phyloP scores from a whole-genome alignment of 2,329 filamentous ascomycete genomes.

The Myrmaecium sp. region DNA sequence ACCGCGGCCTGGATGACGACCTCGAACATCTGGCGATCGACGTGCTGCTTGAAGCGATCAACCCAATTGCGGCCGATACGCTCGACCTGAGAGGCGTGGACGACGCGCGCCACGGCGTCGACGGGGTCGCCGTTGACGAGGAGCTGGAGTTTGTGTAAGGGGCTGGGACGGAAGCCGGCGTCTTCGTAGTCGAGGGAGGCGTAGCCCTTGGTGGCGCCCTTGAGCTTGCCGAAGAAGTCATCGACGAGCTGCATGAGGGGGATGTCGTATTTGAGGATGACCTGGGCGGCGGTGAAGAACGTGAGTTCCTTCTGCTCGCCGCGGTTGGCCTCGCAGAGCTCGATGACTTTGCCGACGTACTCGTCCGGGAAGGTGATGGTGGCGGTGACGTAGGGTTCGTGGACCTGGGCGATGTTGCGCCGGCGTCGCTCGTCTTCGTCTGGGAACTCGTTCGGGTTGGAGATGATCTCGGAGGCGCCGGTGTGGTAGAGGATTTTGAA shows the following conservation, averaged over 20 bases:
- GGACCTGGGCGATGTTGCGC: slow-evolving; percentile 39
- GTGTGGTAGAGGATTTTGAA: slow-evolving; percentile 69
- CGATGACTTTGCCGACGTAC: slow-evolving; percentile 85
- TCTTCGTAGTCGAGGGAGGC: slow-evolving; percentile 96
- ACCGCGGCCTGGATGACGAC: slow-evolving; percentile 85
- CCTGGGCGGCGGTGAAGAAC: slow-evolving; percentile 82
- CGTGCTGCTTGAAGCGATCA: slow-evolving; percentile 89
- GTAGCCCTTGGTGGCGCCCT: slow-evolving; percentile 86
- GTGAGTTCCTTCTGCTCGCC: slow-evolving; percentile 76
- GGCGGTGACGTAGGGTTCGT: slow-evolving; percentile 60
- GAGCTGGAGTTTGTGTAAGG: slow-evolving; percentile 76
- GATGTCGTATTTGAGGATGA: slow-evolving; percentile 84
- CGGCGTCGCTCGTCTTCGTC: slow-evolving; percentile 44
- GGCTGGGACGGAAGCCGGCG: slow-evolving; percentile 64
- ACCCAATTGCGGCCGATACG: slow-evolving; percentile 78
- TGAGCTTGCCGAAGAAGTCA: slow-evolving; percentile 93
- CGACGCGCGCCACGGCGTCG: slow-evolving; percentile 81
- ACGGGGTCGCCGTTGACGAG: slow-evolving; percentile 88
- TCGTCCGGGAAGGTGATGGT: slow-evolving; percentile 88
- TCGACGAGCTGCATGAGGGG: slow-evolving; percentile 84
- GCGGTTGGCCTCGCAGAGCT: slow-evolving; percentile 79
- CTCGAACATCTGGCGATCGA: slow-evolving; percentile 94
- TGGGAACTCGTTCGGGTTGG: slow-evolving; percentile 79
- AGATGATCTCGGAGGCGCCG: slow-evolving; percentile 61
- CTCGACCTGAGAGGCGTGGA: slow-evolving; percentile 68